These are phyloP conservation scores for Phytophthora vignae DNA, from an alignment of 352 stramenopile genomes.

Conservation along the genomic window DNA sequence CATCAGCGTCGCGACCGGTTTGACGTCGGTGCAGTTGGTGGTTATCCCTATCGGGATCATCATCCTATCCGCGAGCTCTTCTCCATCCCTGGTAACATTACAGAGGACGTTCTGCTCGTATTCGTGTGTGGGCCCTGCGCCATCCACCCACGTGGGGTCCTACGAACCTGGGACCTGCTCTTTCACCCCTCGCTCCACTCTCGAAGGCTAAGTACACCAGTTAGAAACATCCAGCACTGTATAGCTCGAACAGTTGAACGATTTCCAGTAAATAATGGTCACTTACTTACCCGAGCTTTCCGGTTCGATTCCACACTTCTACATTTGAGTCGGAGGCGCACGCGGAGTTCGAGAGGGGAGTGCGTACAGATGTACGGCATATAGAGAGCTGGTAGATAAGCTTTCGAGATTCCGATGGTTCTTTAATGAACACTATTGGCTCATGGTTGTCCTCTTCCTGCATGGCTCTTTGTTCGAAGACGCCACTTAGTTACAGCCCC, in stretches of 20 bases:
- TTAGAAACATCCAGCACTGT: neutral
- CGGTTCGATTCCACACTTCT: conserved; percentile 17
- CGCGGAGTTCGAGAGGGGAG: neutral
- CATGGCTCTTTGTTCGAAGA: conserved; percentile 2
- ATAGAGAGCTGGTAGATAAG: neutral
- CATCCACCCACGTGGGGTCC: conserved; percentile 49
- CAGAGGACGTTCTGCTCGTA: conserved; percentile 39
- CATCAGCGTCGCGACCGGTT: conserved; percentile 1
- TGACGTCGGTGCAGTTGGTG: conserved; percentile 1
- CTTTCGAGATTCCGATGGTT: neutral
- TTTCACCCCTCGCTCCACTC: conserved; percentile 35
- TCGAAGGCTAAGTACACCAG: conserved; percentile 10
- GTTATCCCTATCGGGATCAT: conserved; percentile 12
- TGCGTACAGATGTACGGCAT: neutral
- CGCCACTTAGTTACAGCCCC: neutral
- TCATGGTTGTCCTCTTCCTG: conserved; percentile 3
- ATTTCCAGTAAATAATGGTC: neutral
- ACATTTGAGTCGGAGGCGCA: neutral
- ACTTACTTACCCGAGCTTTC: neutral
- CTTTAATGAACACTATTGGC: neutral
- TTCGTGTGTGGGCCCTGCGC: conserved; percentile 52
- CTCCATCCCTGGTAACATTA: conserved; percentile 43
- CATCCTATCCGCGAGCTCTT: conserved; percentile 46
- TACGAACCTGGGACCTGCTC: conserved; percentile 42
- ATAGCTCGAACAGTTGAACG: conserved; percentile 4